A percentile compares a stretch with the other conserved stretches of the same genome.
phyloP scores from a whole-genome alignment of 805 yeast genomes.

The Cephaloascus albidus region DNA sequence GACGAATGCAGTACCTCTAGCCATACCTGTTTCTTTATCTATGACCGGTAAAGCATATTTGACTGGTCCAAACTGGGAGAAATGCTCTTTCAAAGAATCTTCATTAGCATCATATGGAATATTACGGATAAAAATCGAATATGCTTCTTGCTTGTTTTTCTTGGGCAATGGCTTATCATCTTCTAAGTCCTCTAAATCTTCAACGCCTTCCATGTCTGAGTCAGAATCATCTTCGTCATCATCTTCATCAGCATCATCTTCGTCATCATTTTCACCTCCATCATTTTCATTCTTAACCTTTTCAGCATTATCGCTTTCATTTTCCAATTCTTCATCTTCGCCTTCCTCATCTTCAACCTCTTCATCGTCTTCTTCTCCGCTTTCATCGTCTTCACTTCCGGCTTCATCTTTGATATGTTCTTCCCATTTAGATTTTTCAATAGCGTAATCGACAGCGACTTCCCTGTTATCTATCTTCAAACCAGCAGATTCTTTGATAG shows the following conservation, averaged over 20 bases:
- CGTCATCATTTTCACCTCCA: conserved; percentile 16
- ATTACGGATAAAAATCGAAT: conserved; percentile 79
- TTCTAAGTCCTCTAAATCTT: conserved; percentile 19
- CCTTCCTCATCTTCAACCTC: conserved; percentile 25
- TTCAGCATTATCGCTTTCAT: conserved; percentile 12
- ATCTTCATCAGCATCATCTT: conserved; percentile 14
- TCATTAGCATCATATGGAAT: conserved; percentile 90
- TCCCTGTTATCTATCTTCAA: conserved; percentile 81
- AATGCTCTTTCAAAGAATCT: conserved; percentile 72
- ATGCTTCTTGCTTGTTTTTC: conserved; percentile 57
- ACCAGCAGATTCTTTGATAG: conserved; percentile 67
- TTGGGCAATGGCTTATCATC: conserved; percentile 21
- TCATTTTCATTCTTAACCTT: conserved; percentile 20
- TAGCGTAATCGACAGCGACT: conserved; percentile 91
- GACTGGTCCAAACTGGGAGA: conserved; percentile 74
- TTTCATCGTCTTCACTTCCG: conserved; percentile 26
- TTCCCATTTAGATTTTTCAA: conserved; percentile 83
- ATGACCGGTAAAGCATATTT: conserved; percentile 90
- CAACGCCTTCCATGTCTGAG: conserved; percentile 15
- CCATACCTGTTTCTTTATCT: conserved; percentile 76
- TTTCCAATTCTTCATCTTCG: conserved; percentile 20
- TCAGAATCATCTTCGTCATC: conserved; percentile 17
- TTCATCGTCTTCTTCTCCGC: conserved; percentile 28
- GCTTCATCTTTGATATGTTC: conserved; percentile 35
- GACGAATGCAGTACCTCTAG: conserved; percentile 93